Evolutionary conservation across 2,329 filamentous ascomycete genomes (phyloP).

Genomic region (Ilyonectria mors-panacis): DNA sequence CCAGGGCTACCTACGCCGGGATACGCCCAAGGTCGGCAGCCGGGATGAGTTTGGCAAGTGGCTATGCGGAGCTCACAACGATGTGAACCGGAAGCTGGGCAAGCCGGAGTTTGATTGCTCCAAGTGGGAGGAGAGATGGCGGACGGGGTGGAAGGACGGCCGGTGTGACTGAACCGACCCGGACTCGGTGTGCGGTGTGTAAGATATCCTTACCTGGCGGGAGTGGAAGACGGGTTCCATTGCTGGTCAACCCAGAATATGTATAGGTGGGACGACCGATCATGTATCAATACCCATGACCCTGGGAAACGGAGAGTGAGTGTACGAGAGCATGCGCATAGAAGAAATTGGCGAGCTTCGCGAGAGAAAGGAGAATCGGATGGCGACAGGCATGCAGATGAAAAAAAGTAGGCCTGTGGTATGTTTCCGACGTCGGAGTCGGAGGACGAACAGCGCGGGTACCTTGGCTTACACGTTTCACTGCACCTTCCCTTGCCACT

Average conservation of each 20-base stretch:
- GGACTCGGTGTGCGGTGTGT: slow-evolving; percentile 32
- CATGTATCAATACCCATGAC: slow-evolving; percentile 25
- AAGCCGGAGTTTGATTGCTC: slow-evolving; percentile 93
- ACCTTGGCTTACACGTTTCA: neutral
- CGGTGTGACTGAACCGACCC: slow-evolving; percentile 65
- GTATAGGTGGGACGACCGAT: slow-evolving; percentile 8
- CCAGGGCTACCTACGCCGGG: slow-evolving; percentile 81
- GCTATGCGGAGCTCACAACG: slow-evolving; percentile 90
- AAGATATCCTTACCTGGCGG: slow-evolving; percentile 14
- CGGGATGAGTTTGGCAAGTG: slow-evolving; percentile 82
- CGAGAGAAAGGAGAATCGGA: slow-evolving; percentile 10
- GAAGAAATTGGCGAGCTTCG: slow-evolving; percentile 2
- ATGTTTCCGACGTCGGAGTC: slow-evolving; percentile 4
- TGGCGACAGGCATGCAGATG: slow-evolving; percentile 4
- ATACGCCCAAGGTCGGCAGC: slow-evolving; percentile 73
- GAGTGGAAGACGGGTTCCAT: slow-evolving; percentile 8
- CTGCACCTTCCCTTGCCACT: neutral
- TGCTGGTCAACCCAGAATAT: slow-evolving; percentile 6
- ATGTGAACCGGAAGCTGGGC: slow-evolving; percentile 89
- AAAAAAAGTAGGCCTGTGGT: slow-evolving; percentile 16
- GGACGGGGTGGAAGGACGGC: slow-evolving; percentile 86
- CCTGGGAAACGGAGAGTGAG: slow-evolving; percentile 7
- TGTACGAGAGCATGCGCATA: slow-evolving; percentile 9
- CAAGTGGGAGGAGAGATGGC: slow-evolving; percentile 94
- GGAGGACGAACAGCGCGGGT: neutral